phyloP scores from a whole-genome alignment of 179 eudicot species.

The Patellifolia procumbens region DNA sequence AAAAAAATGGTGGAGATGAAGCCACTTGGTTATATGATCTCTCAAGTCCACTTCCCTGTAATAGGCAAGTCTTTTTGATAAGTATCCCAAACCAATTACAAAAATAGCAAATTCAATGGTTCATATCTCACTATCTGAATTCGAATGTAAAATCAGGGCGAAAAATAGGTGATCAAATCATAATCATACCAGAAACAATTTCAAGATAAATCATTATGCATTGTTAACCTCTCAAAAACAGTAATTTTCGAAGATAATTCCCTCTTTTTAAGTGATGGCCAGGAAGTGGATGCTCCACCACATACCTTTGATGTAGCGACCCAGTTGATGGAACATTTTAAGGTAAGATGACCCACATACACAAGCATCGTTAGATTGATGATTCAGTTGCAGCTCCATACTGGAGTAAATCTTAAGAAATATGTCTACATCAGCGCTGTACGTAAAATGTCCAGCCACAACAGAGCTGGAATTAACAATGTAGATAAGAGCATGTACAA shows the following conservation, averaged over 20 bases:
- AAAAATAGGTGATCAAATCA: not conserved
- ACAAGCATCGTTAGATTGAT: not conserved
- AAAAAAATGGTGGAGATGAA: constrained; percentile 65
- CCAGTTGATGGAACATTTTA: not conserved
- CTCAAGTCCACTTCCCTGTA: constrained; percentile 20
- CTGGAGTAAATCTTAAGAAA: not conserved
- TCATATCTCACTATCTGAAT: too few species aligned
- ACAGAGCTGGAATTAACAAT: too few species aligned
- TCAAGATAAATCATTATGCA: not conserved
- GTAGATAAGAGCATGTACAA: too few species aligned
- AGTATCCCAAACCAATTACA: not conserved
- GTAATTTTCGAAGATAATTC: too few species aligned
- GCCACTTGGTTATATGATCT: constrained; percentile 35
- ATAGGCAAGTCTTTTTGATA: too few species aligned
- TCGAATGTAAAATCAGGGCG: not conserved
- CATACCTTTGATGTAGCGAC: not conserved
- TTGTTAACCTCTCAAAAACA: not conserved
- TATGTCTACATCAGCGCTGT: not conserved
- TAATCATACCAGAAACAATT: too few species aligned
- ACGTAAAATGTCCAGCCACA: not conserved
- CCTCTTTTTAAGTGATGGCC: not conserved
- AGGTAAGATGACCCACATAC: constrained; percentile 19
- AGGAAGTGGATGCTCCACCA: constrained; percentile 12
- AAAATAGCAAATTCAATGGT: too few species aligned
- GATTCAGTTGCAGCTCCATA: constrained; percentile 6